phyloP scores from a whole-genome alignment of 306 rosid species.

The Carpinus fangiana region DNA sequence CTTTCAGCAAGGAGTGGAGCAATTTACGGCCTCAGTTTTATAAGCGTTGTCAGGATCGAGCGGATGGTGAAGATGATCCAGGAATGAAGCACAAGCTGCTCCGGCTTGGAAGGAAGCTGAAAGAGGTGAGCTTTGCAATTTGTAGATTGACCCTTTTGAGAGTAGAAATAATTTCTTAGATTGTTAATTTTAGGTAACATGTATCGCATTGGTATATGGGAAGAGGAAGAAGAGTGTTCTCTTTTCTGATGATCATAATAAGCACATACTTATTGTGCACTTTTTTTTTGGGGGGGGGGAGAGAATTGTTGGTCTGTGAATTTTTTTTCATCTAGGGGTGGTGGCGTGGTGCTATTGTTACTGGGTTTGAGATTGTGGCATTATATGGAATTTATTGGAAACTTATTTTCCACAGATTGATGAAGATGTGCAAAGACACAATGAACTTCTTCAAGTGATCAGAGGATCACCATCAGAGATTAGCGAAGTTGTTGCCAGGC shows the following conservation, averaged over 20 bases:
- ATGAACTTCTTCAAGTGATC: slow-evolving; percentile 63
- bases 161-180: not conserved
- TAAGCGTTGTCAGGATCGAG: slow-evolving; percentile 55
- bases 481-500: slow-evolving; percentile 66
- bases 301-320: not conserved
- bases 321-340: not conserved
- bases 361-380: slow-evolving; percentile 1
- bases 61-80: slow-evolving; percentile 52
- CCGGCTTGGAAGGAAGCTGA: slow-evolving; percentile 77
- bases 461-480: slow-evolving; percentile 46
- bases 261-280: not conserved
- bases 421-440: slow-evolving; percentile 86
- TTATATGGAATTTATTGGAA: slow-evolving; percentile 3
- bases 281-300: not conserved
- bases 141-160: not conserved
- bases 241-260: not conserved
- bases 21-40: slow-evolving; percentile 77
- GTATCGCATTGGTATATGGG: not conserved
- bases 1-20: slow-evolving; percentile 83
- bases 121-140: slow-evolving; percentile 54
- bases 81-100: slow-evolving; percentile 72
- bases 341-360: slow-evolving; percentile 10
- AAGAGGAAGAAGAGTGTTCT: too few species aligned
- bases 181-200: not conserved
- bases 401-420: slow-evolving; percentile 58